These are phyloP conservation scores for Fusarium mangiferae DNA, from an alignment of 2,329 filamentous ascomycete species.

Conservation along the genomic window DNA sequence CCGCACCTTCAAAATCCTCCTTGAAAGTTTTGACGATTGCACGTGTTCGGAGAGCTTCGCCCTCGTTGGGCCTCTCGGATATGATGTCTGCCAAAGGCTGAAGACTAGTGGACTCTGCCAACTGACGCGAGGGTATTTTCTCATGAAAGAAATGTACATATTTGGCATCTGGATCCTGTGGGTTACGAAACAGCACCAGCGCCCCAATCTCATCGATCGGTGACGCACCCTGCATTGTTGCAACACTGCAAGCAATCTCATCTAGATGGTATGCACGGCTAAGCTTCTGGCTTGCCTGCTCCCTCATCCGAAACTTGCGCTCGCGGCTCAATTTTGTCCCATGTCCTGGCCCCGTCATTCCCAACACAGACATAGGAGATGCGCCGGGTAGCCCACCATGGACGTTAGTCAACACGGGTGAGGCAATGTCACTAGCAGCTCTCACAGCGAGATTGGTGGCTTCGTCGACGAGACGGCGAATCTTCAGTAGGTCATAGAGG, in stretches of 20 bases:
- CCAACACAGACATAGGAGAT: slow-evolving; percentile 33
- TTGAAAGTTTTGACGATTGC: slow-evolving; percentile 81
- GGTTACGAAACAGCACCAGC: slow-evolving; percentile 76
- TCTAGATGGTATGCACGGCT: slow-evolving; percentile 82
- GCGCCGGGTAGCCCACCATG: slow-evolving; percentile 52
- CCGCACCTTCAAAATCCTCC: slow-evolving; percentile 76
- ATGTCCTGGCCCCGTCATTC: slow-evolving; percentile 60
- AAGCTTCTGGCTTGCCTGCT: slow-evolving; percentile 82
- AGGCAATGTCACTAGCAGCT: slow-evolving; percentile 77
- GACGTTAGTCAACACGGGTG: slow-evolving; percentile 68
- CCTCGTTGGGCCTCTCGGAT: slow-evolving; percentile 68
- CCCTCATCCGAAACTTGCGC: slow-evolving; percentile 80
- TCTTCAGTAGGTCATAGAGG: slow-evolving; percentile 86
- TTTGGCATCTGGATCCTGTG: slow-evolving; percentile 76
- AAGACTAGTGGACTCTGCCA: slow-evolving; percentile 78
- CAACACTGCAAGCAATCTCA: slow-evolving; percentile 84
- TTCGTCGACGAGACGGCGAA: slow-evolving; percentile 81
- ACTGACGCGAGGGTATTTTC: slow-evolving; percentile 81
- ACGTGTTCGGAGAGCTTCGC: slow-evolving; percentile 75
- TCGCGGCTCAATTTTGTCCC: slow-evolving; percentile 78
- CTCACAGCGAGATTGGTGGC: slow-evolving; percentile 81
- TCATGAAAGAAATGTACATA: slow-evolving; percentile 96
- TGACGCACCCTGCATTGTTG: slow-evolving; percentile 83
- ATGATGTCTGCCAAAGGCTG: slow-evolving; percentile 75
- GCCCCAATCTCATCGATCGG: slow-evolving; percentile 80